Evolutionary conservation across 2,329 filamentous ascomycete genomes (phyloP), one percentile per base, ranked within the genome.

Genomic region (Blumeria graminis): DNA sequence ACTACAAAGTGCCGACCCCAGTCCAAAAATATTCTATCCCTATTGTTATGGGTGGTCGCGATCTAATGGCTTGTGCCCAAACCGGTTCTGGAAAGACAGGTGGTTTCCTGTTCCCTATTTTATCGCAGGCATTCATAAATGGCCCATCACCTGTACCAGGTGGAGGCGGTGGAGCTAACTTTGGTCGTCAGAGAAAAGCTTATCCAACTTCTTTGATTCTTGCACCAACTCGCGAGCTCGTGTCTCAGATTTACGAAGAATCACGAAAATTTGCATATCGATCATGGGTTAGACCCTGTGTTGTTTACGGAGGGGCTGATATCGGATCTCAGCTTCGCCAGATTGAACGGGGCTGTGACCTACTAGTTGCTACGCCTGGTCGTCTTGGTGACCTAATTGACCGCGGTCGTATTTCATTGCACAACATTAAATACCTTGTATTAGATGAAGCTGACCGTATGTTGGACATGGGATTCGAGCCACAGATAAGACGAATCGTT

Each of bases 381-480:
- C 86, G 92, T 81, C 78, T 98, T 63, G 89, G 96, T 67, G 92
- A 98, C 70, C 76, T 98, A 72, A 93, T 98, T 68, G 92, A 96
- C 77, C 87, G 92, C 76, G 92, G 92, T 67, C 87, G 90, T 68
- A 96, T 98, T 70, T 96, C 92, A 48, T 82, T 98, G 57, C 80
- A 82, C 71, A 95, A 94, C 78, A 98, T 98, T 78, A 96, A 95
- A 77, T 98, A 98, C 70, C 80, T 98, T 60, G 87, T 98, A 65
- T 86, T 98, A 56, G 92, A 98, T 65, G 92, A 98, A 80, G 92
- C 92, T 71, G 92, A 98, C 76, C 92, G 92, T 70, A 98, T 98
- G 92, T 78, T 98, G 77, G 92, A 98, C 78, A 98, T 98, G 92
- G 92, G 92, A 92, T 98, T 98, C 77, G 92, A 98, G 76, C 92